These are phyloP conservation scores for Wickerhamomyces sp. DNA, from an alignment of 1,139 yeast species.

Conservation along the genomic window DNA sequence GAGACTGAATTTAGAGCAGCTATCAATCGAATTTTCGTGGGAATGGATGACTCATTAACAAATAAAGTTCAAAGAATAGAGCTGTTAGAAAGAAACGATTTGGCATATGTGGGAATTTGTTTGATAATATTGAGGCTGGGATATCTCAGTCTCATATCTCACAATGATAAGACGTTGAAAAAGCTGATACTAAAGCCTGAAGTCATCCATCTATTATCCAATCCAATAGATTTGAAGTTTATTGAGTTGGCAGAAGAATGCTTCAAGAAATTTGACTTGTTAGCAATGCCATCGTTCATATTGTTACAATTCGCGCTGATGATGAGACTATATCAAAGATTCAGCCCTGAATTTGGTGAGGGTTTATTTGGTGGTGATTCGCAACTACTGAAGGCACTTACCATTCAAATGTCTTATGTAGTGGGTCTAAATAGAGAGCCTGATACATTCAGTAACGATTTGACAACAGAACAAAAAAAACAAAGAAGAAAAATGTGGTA, in stretches of 20 bases:
- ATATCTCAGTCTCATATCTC: slow-evolving; percentile 3
- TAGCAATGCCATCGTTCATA: slow-evolving; percentile 40
- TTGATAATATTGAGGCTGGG: slow-evolving; percentile 43
- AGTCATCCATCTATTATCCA: slow-evolving; percentile 31
- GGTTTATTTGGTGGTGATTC: slow-evolving; percentile 47
- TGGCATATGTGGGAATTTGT: slow-evolving; percentile 26
- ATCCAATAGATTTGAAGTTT: slow-evolving; percentile 42
- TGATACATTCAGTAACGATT: not conserved
- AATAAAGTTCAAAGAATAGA: not conserved
- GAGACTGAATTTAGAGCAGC: not conserved
- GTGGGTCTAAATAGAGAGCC: slow-evolving; percentile 26
- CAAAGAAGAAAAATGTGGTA: not conserved
- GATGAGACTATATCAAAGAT: slow-evolving; percentile 33
- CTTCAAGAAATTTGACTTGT: slow-evolving; percentile 43
- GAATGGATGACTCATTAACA: not conserved
- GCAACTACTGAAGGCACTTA: slow-evolving; percentile 39
- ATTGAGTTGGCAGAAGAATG: slow-evolving; percentile 42
- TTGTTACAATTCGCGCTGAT: slow-evolving; percentile 38
- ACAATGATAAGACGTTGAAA: not conserved
- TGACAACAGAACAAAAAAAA: not conserved
- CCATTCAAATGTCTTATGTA: slow-evolving; percentile 45
- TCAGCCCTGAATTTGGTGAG: slow-evolving; percentile 50
- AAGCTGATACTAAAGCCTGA: not conserved
- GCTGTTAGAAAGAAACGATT: slow-evolving; percentile 2
- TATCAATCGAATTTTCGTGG: slow-evolving; percentile 3